Evolutionary conservation across 352 stramenopile genomes (phyloP), one percentile per base, ranked within the genome.

Genomic region (Phytophthora vignae): DNA sequence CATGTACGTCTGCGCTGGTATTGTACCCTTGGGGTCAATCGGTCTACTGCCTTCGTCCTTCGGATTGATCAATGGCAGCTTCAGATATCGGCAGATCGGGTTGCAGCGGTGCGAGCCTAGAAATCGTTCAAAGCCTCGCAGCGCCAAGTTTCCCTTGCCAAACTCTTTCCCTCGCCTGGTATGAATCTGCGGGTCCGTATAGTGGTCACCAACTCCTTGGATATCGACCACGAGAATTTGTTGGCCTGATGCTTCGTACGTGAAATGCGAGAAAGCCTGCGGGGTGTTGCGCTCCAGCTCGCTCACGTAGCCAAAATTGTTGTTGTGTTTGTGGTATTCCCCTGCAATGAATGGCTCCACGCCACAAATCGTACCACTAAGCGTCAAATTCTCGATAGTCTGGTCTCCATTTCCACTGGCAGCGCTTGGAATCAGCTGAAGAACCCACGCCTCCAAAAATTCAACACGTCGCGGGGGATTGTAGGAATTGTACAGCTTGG

Each of bases 131-230:
- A 96, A 91, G 15, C 88, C 88, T 25, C 83, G 83, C 1, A 90
- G 42, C 5, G 87, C 68, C 31, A 96, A 64, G 50, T 96, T 96
- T 2, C 88, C 88, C 55, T 96, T 96, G 50, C 88, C 88, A 74
- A 96, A 96, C 49, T 94, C 85, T 53, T 92, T 91, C n/a, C 85
- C 85, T 8, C 79, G 75, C 21, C 79, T 76, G 1, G 90, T 96
- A 36, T 98, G 87, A 12, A 99, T 96, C 77, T 99, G 96, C 10
- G 96, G 96, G 74, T 99, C 96, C n/a, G 96, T 99, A 77, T 97
- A 99, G 9, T 98, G 83, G 82, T 99, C 94, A 4, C 88, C 90
- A 31, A 98, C 92, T n/a, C 96, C 96, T 63, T 99, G 96, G 68
- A 99, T 96, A 77, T 99, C 96, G 6, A 97, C 94, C n/a, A 98